A percentile compares a stretch with the other conserved stretches of the same genome.
Evolutionary conservation across 2,329 filamentous ascomycete species (phyloP).

Genomic region (Pseudocercospora vitis): DNA sequence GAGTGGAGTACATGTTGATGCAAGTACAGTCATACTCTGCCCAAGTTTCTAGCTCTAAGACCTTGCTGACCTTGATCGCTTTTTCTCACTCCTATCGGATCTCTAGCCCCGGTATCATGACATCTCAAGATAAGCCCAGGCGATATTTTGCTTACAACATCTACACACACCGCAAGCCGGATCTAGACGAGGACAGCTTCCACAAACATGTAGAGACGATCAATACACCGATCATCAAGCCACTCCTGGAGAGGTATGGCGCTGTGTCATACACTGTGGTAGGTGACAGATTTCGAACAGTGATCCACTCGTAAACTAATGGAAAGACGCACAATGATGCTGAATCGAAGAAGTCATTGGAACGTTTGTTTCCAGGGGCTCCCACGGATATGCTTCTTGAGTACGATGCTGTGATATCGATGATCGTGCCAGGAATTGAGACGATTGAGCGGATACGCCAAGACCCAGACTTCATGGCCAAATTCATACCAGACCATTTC

Average conservation of each 20-base stretch:
- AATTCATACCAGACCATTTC: constrained; percentile 8
- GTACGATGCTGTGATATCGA: constrained; percentile 1
- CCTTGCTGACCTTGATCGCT: no score
- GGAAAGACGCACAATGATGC: constrained; percentile 16
- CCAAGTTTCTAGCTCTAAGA: no score
- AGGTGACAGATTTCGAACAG: not conserved
- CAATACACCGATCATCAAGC: constrained; percentile 17
- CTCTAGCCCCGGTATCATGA: no score
- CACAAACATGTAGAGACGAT: constrained; percentile 13
- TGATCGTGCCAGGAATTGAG: not conserved
- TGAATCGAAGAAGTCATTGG: constrained; percentile 5
- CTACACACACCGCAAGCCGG: constrained; percentile 10
- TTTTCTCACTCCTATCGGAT: no score
- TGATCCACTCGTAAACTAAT: not conserved
- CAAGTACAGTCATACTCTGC: no score
- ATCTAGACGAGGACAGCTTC: constrained; percentile 10
- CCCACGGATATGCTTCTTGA: constrained; percentile 9
- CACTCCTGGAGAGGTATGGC: constrained; percentile 17
- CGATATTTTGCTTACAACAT: constrained; percentile 15
- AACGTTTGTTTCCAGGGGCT: constrained; percentile 5
- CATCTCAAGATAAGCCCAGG: constrained; percentile 8
- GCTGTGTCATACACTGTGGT: constrained; percentile 16
- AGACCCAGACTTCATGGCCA: constrained; percentile 15
- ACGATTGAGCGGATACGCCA: constrained; percentile 12
- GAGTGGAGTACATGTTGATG: no score